Percentiles rank a stretch among this genome's conserved stretches.
Evolutionary conservation across 495 filamentous ascomycete species (phyloP).

Genomic region (Talaromyces thailandensis): DNA sequence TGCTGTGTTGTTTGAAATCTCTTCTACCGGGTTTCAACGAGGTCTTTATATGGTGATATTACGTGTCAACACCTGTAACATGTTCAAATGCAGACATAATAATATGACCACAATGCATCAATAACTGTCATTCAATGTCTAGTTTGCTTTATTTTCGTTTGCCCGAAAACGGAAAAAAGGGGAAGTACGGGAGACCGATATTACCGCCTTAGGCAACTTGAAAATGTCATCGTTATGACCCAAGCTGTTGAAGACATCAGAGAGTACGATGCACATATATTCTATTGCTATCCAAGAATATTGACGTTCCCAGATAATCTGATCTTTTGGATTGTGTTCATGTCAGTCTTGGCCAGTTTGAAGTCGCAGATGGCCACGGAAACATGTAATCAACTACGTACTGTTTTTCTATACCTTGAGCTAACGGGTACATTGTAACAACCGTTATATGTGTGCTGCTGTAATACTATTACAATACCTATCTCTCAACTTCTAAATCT

Average conservation of each 20-base stretch:
- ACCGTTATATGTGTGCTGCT: too few relatives aligned
- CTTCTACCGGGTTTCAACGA: background rate
- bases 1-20: background rate
- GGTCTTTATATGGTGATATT: background rate
- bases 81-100: background rate
- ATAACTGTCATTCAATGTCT: background rate
- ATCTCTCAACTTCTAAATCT: background rate
- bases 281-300: background rate
- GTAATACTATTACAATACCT: background rate
- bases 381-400: too few relatives aligned
- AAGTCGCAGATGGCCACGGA: background rate
- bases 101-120: background rate
- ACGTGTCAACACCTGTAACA: background rate
- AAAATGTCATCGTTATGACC: background rate
- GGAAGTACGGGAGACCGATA: background rate
- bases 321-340: background rate
- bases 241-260: background rate
- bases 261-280: background rate
- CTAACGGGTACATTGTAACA: too few relatives aligned
- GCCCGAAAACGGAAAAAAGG: background rate
- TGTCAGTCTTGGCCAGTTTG: background rate
- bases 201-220: background rate
- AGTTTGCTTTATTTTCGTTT: background rate
- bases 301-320: background rate
- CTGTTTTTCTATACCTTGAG: too few relatives aligned